A percentile compares a stretch with the other conserved stretches of the same genome.
Conservation (phyloP, 2,329 filamentous ascomycete species). For the Fusarium sp. region DNA sequence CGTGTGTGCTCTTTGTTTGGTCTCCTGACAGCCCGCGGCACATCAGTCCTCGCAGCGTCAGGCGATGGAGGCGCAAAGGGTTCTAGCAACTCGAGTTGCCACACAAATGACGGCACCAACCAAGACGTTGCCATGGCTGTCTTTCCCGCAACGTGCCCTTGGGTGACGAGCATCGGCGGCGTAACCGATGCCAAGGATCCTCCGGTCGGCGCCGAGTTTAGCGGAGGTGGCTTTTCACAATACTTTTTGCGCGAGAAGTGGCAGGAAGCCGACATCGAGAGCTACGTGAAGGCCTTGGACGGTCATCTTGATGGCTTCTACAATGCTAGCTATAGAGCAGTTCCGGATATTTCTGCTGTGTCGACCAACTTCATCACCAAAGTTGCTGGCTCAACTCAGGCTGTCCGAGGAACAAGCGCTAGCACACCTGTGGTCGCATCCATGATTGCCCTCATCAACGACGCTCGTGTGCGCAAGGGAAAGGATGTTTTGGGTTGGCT, state of each 20-base stretch:
- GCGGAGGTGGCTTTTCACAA: constrained; percentile 63
- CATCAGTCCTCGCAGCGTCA: constrained; percentile 60
- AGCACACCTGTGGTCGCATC: constrained; percentile 65
- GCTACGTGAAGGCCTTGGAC: constrained; percentile 55
- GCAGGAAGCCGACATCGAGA: constrained; percentile 54
- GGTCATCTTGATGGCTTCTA: constrained; percentile 57
- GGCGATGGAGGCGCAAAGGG: constrained; percentile 63
- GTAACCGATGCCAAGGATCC: constrained; percentile 54
- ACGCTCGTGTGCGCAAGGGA: constrained; percentile 59
- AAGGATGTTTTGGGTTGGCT: constrained; percentile 64
- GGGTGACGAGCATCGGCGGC: constrained; percentile 74
- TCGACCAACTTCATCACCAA: constrained; percentile 65
- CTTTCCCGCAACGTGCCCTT: constrained; percentile 76
- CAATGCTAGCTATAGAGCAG: constrained; percentile 57
- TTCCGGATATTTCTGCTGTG: constrained; percentile 65
- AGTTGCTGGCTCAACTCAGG: constrained; percentile 39
- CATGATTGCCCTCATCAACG: constrained; percentile 66
- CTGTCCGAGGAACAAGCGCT: constrained; percentile 59
- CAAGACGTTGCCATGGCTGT: constrained; percentile 66
- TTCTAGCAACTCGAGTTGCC: constrained; percentile 61
- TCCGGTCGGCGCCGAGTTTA: constrained; percentile 57
- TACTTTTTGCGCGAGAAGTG: constrained; percentile 59
- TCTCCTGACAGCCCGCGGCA: constrained; percentile 63
- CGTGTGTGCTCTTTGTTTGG: constrained; percentile 65
- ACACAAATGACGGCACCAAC: constrained; percentile 67